Percentiles rank a stretch among this genome's conserved stretches.
Conservation (phyloP, 2,329 filamentous ascomycete genomes). For the Stylonectria norvegica region DNA sequence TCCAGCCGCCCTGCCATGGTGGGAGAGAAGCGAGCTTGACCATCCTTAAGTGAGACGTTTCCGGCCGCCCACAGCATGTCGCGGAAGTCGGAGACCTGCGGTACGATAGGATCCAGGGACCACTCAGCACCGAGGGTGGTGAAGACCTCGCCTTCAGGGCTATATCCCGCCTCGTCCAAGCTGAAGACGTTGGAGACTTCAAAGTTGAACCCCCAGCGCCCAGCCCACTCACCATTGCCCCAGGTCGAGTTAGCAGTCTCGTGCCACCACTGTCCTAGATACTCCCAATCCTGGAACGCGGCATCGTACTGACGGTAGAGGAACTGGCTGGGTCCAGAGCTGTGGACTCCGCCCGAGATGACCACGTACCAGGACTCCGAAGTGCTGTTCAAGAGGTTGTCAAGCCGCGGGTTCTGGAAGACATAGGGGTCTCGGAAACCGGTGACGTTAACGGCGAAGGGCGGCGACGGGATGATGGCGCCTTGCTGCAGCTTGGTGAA, state of each 20-base stretch:
- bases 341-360: slow-evolving; percentile 21
- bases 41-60: slow-evolving; percentile 28
- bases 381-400: slow-evolving; percentile 16
- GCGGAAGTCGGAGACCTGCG: slow-evolving; percentile 35
- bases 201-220: slow-evolving; percentile 42
- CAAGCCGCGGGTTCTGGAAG: slow-evolving; percentile 20
- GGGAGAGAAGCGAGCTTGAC: slow-evolving; percentile 34
- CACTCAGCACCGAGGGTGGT: slow-evolving; percentile 42
- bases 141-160: slow-evolving; percentile 37
- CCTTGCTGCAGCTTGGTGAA: slow-evolving; percentile 22
- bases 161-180: slow-evolving; percentile 38
- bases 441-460: slow-evolving; percentile 23
- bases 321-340: slow-evolving; percentile 20
- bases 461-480: slow-evolving; percentile 16
- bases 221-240: slow-evolving; percentile 34
- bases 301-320: slow-evolving; percentile 23
- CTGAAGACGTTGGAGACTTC: slow-evolving; percentile 43
- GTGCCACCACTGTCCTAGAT: slow-evolving; percentile 31
- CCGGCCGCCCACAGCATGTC: slow-evolving; percentile 43
- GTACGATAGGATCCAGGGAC: slow-evolving; percentile 37
- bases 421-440: slow-evolving; percentile 24
- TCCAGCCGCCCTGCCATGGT: slow-evolving; percentile 41
- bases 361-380: slow-evolving; percentile 19
- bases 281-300: slow-evolving; percentile 24
- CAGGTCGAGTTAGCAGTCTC: slow-evolving; percentile 37